Base-by-base conservation (phyloP, 2,329 filamentous ascomycete genomes). In the Cucurbitaria berberidis region DNA sequence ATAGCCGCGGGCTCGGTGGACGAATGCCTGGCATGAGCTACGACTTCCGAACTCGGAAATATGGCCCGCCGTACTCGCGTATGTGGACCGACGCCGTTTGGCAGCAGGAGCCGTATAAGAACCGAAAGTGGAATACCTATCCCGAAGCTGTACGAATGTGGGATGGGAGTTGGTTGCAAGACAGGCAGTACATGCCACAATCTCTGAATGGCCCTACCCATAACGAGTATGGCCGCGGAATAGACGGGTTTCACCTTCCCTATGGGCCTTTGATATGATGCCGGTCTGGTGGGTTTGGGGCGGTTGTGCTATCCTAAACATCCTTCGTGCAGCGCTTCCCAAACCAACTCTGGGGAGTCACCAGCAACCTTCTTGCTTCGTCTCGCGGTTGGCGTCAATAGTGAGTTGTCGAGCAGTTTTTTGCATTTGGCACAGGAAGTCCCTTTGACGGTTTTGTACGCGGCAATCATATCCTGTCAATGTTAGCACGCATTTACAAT, bases 291-390 rank as follows among this genome's bases (percentile, higher is more conserved):
- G 21, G 18, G 16, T 29, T 7, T 16, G 21, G 16, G 19, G 18
- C 16, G 27, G 18, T 26, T 29, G 9, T 29, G 24, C 64, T 48
- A 61, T 35, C 52, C 56, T 3, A 76, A 42, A 40, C 74, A 75
- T 18, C 60, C 55, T 55, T 76, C 73, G 29, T 76, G 74, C n/a
- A 73, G 63, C 29, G 73, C 64, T 53, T 74, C 65, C 74, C 74
- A 76, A 1, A 66, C 53, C 1, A 49, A 64, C 39, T 68, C 52
- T 2, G 38, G 11, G 13, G 40, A 53, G 11, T 63, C 69, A 36
- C 45, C 53, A 15, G 43, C 48, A 9, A 60, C 41, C 34, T 66
- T 59, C 50, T 59, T 70, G 35, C 64, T 68, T 48, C 74, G 66
- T 55, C 74, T 67, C 9, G 72, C 74, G 0, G 67, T 62, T 1